These are phyloP conservation scores for Scenedesmus sp. DNA, from an alignment of 163 green algal genomes.

Conservation along the genomic window DNA sequence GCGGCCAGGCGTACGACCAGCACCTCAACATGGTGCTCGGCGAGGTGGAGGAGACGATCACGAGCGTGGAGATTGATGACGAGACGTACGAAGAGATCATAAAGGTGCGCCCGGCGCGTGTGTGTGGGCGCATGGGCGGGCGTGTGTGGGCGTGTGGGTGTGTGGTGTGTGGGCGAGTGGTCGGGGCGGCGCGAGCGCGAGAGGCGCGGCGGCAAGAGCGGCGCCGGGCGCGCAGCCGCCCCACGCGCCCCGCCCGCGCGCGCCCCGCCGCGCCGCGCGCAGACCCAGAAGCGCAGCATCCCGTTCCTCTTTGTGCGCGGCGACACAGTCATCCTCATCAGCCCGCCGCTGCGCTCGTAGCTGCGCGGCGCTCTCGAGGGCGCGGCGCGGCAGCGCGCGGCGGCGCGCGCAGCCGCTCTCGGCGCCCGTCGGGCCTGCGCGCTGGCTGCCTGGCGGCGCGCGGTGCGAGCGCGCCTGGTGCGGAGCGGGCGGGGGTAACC, in stretches of 20 bases:
- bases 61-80: constrained; percentile 96
- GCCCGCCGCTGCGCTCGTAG: constrained; percentile 88
- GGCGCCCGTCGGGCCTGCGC: no score
- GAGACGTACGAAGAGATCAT: constrained; percentile 99
- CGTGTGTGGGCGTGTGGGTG: no score
- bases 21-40: constrained; percentile 99
- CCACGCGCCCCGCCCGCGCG: no score
- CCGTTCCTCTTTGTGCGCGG: constrained; percentile 97
- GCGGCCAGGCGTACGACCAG: constrained; percentile 97
- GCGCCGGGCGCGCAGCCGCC: no score
- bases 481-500: no score
- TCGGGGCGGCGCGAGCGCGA: neutral
- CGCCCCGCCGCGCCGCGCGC: no score
- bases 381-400: no score
- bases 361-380: no score
- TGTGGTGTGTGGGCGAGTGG: no score
- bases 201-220: neutral
- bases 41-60: constrained; percentile 98
- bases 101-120: constrained; percentile 79
- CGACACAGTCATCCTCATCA: constrained; percentile 96
- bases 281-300: constrained; percentile 90
- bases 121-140: neutral
- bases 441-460: no score
- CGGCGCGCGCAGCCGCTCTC: no score
- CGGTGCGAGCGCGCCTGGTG: no score